A percentile compares a stretch with the other conserved stretches of the same genome.
These are phyloP conservation scores for Xylaria multiplex DNA, from an alignment of 2,329 filamentous ascomycete species.

Conservation along the genomic window DNA sequence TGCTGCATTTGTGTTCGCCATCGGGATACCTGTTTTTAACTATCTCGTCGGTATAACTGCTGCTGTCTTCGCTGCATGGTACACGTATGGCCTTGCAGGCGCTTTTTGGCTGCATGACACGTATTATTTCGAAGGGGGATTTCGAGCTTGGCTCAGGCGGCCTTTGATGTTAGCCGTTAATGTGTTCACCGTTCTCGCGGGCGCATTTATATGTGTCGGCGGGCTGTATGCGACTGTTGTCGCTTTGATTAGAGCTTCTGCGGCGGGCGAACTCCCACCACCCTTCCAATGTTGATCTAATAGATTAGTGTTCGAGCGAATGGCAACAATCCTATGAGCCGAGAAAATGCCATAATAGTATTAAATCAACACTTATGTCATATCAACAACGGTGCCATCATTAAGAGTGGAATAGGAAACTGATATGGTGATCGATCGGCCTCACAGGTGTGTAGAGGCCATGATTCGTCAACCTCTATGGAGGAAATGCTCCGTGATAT, in stretches of 20 bases:
- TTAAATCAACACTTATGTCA: not conserved
- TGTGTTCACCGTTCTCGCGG: conserved; percentile 55
- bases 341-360: not conserved
- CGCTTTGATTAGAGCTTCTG: conserved; percentile 41
- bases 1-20: conserved; percentile 55
- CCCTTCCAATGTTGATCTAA: conserved; percentile 45
- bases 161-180: conserved; percentile 54
- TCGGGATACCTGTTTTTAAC: conserved; percentile 64
- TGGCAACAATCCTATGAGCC: not conserved
- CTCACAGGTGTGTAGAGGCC: not conserved
- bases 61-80: conserved; percentile 63
- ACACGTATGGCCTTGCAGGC: conserved; percentile 63
- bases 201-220: conserved; percentile 60
- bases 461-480: not conserved
- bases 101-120: conserved; percentile 63
- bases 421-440: not conserved
- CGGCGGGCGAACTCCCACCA: conserved; percentile 41
- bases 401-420: too few species aligned
- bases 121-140: conserved; percentile 56
- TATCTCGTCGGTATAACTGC: conserved; percentile 63
- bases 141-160: conserved; percentile 51
- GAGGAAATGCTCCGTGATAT: conserved; percentile 17
- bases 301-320: not conserved
- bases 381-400: not conserved
- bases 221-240: conserved; percentile 62